Evolutionary conservation across 2,329 filamentous ascomycete species (phyloP), one percentile per base, ranked within the genome.

Genomic region (Teratosphaeria destructans): DNA sequence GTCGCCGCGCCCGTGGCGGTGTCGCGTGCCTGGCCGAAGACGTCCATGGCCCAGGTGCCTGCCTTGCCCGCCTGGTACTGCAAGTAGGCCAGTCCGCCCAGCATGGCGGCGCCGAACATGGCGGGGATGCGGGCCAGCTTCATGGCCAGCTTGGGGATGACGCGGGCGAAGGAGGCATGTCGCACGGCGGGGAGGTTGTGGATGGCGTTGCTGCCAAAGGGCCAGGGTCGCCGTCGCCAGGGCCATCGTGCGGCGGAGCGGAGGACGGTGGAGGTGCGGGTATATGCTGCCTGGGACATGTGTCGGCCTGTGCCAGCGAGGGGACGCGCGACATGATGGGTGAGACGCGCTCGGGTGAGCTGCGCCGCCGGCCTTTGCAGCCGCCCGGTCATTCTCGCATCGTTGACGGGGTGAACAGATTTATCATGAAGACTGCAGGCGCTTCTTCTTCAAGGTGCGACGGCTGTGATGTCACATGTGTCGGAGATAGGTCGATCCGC

Each of bases 11-110:
- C 82, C 3, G 84, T 80, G 14, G 91, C 85, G 8, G 84, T 82
- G 63, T 95, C 89, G 58, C 71, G 87, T 4, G 90, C 88, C 60
- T 82, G 83, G 59, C 82, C 85, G 68, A 94, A 85, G 35, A 95
- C 71, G 66, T 95, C 90, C 62, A 88, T 80, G 2, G 85, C 87
- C 74, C 88, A 92, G 61, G 83, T 90, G 61, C 88, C 88, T 26
- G 88, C 87, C 78, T 90, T 85, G 83, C 69, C 85, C 63, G 94
- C 93, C 75, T 99, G 94, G 72, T 99, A 97, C 72, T 99, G 94
- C 55, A 99, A 78, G 82, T 96, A 99, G 29, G 91, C 91, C 61
- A 95, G 77, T 2, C 89, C 89, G 14, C 90, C 92, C 65, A 99
- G 83, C 70, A 91, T 89, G 54, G 92, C 83, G 52, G 90, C 91